Evolutionary conservation across 2,329 filamentous ascomycete species (phyloP).

Genomic region (Cladosporium sp.): DNA sequence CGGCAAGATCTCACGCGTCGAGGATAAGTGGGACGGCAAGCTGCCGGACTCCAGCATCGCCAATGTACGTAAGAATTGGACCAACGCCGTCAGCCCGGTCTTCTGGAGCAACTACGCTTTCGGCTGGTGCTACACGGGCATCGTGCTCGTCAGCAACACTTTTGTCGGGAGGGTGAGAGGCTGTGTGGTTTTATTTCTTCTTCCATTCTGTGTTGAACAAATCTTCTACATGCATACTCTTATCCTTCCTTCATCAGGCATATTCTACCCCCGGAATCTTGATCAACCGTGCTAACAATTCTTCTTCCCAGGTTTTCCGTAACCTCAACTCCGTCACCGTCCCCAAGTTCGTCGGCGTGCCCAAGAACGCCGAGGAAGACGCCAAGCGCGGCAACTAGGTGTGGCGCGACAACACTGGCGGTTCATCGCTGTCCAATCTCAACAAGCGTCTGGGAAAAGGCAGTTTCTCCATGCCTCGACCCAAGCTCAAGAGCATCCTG

Average conservation of each 20-base stretch:
- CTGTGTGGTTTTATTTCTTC: background rate
- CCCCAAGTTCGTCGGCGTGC: slow-evolving; percentile 49
- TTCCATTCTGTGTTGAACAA: background rate
- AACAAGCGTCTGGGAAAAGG: no score
- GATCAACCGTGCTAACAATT: slow-evolving; percentile 27
- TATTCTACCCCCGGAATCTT: background rate
- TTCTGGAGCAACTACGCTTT: slow-evolving; percentile 39
- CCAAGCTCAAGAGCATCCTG: no score
- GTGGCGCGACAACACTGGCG: background rate
- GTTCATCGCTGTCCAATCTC: no score
- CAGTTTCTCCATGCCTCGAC: no score
- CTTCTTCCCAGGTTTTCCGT: slow-evolving; percentile 43
- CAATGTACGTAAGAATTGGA: slow-evolving; percentile 43
- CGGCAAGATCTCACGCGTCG: slow-evolving; percentile 48
- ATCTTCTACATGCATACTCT: slow-evolving; percentile 7
- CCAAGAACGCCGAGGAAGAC: slow-evolving; percentile 52
- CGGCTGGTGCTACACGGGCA: slow-evolving; percentile 35
- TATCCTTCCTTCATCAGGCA: slow-evolving; percentile 2
- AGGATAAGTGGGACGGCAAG: slow-evolving; percentile 54
- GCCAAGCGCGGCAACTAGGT: slow-evolving; percentile 43
- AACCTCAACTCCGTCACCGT: slow-evolving; percentile 50
- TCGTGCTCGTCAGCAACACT: slow-evolving; percentile 39
- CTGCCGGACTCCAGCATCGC: slow-evolving; percentile 47
- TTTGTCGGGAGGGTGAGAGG: slow-evolving; percentile 38
- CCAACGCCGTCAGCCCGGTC: slow-evolving; percentile 30